Evolutionary conservation across 805 yeast species (phyloP).

Genomic region (Candida tammaniensis): DNA sequence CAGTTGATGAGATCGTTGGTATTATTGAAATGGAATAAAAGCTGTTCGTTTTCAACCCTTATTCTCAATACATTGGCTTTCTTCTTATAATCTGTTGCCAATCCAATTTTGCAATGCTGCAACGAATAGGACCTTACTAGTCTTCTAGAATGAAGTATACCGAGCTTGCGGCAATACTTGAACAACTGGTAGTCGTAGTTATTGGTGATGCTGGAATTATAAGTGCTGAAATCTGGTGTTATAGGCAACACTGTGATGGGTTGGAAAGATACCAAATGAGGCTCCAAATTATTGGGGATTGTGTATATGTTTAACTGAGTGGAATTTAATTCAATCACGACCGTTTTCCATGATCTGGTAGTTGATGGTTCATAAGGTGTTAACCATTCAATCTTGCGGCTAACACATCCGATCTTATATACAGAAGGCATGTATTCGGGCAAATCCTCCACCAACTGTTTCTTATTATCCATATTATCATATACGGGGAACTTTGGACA

Average conservation of each 20-base stretch:
- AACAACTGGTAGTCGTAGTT: slow-evolving; percentile 27
- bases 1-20: slow-evolving; percentile 72
- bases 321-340: slow-evolving; percentile 73
- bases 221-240: slow-evolving; percentile 1
- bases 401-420: slow-evolving; percentile 52
- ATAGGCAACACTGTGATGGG: slow-evolving; percentile 5
- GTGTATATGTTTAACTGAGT: slow-evolving; percentile 76
- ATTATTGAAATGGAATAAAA: slow-evolving; percentile 60
- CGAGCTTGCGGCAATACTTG: slow-evolving; percentile 22
- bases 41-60: slow-evolving; percentile 81
- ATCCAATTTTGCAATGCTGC: slow-evolving; percentile 80
- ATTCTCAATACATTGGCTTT: slow-evolving; percentile 65
- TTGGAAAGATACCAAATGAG: slow-evolving; percentile 21
- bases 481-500: slow-evolving; percentile 37
- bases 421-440: slow-evolving; percentile 72
- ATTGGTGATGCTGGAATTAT: slow-evolving; percentile 20
- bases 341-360: slow-evolving; percentile 66
- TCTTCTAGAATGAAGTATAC: slow-evolving; percentile 20
- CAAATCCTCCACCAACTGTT: too few species aligned
- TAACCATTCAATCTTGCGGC: slow-evolving; percentile 71
- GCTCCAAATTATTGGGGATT: slow-evolving; percentile 32
- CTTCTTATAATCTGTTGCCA: slow-evolving; percentile 82
- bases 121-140: slow-evolving; percentile 69
- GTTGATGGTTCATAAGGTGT: slow-evolving; percentile 74
- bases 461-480: slow-evolving; percentile 3